phyloP scores from a whole-genome alignment of 805 yeast genomes.

The Teunomyces stri region DNA sequence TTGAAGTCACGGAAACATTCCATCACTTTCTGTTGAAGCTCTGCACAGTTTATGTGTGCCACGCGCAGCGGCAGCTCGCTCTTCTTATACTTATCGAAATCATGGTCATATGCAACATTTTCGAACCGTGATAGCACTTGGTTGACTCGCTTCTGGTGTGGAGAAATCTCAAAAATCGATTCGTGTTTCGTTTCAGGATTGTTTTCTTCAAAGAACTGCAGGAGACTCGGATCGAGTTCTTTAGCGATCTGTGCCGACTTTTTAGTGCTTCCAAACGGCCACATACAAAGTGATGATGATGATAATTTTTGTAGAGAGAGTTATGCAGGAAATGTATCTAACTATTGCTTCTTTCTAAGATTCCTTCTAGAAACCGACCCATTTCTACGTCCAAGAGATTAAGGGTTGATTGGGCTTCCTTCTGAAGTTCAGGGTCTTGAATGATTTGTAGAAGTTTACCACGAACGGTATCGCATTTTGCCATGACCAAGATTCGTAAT shows the following conservation, averaged over 20 bases:
- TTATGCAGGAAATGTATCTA: constrained; percentile 1
- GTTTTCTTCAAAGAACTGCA: constrained; percentile 27
- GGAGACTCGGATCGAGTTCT: constrained; percentile 34
- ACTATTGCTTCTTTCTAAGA: constrained; percentile 26
- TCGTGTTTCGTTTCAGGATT: constrained; percentile 28
- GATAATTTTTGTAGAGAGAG: background rate
- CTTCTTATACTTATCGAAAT: constrained; percentile 31
- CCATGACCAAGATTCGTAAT: constrained; percentile 41
- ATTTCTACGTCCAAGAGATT: constrained; percentile 32
- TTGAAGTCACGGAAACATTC: constrained; percentile 36
- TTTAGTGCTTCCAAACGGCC: constrained; percentile 27
- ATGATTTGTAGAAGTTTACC: constrained; percentile 5
- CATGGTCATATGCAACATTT: constrained; percentile 19
- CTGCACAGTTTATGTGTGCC: constrained; percentile 38
- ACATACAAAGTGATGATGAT: constrained; percentile 13
- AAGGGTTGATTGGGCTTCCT: constrained; percentile 3
- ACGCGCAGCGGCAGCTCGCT: constrained; percentile 24
- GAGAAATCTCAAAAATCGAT: constrained; percentile 21
- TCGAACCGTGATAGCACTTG: constrained; percentile 20
- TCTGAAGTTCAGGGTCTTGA: background rate
- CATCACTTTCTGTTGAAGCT: constrained; percentile 34
- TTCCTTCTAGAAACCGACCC: constrained; percentile 39
- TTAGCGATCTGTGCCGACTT: constrained; percentile 27
- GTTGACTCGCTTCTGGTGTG: constrained; percentile 27
- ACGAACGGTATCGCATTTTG: constrained; percentile 21